Evolutionary conservation across 768 basidiomycete genomes (phyloP).

Genomic region (Sutorius australiensis): DNA sequence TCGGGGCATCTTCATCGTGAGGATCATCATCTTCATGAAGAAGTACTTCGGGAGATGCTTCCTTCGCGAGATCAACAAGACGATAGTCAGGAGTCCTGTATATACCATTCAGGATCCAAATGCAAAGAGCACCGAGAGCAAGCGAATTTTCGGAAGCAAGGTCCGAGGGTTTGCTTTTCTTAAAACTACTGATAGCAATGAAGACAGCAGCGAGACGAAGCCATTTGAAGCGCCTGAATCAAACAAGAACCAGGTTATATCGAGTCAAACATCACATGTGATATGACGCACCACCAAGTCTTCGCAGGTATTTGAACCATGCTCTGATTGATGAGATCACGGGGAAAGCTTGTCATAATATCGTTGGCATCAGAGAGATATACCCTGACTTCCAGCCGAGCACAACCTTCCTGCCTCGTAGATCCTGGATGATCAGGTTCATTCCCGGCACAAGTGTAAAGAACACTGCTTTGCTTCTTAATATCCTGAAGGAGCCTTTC

Average conservation of each 20-base stretch:
- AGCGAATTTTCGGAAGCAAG: not conserved
- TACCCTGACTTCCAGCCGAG: not conserved
- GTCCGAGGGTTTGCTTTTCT: not conserved
- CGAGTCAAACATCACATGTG: no score
- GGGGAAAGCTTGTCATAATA: not conserved
- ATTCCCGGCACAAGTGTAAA: not conserved
- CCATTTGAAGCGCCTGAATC: conserved; percentile 8
- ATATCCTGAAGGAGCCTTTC: not conserved
- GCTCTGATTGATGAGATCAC: not conserved
- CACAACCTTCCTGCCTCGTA: not conserved
- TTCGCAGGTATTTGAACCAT: not conserved
- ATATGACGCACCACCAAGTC: not conserved
- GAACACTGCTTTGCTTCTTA: not conserved
- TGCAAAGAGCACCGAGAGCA: not conserved
- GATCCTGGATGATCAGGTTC: not conserved
- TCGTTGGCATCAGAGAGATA: not conserved
- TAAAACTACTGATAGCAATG: not conserved
- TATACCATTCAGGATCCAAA: conserved; percentile 2
- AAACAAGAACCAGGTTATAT: no score
- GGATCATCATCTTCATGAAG: not conserved
- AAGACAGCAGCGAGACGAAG: not conserved
- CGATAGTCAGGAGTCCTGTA: not conserved
- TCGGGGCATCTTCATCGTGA: not conserved
- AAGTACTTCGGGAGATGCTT: not conserved
- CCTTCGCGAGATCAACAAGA: not conserved